A percentile compares a stretch with the other conserved stretches of the same genome.
Evolutionary conservation across 345 rosid species (phyloP).

Genomic region (Rhizophora mangle): DNA sequence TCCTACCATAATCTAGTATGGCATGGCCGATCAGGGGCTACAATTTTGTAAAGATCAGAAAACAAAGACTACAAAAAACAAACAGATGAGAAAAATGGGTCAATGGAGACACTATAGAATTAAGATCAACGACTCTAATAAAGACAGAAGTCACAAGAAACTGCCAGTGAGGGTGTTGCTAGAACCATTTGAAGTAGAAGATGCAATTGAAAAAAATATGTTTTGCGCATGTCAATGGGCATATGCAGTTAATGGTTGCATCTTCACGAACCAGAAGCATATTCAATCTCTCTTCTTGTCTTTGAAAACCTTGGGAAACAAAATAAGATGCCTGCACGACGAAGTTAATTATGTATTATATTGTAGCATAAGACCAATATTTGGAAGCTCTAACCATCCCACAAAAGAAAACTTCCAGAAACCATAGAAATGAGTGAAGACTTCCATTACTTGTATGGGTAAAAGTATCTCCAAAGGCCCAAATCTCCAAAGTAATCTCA

Average conservation of each 20-base stretch:
- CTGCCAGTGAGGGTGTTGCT: neutral
- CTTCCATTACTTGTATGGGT: slow-evolving; percentile 58
- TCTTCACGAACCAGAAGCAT: slow-evolving; percentile 62
- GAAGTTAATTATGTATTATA: slow-evolving; percentile 1
- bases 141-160: neutral
- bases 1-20: slow-evolving; percentile 79
- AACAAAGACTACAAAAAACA: slow-evolving; percentile 57
- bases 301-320: slow-evolving; percentile 55
- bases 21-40: slow-evolving; percentile 81
- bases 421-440: neutral
- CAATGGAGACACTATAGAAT: slow-evolving; percentile 8
- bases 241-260: neutral
- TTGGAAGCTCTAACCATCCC: no score
- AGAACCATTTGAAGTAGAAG: neutral
- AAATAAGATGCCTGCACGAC: slow-evolving; percentile 66
- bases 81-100: slow-evolving; percentile 5
- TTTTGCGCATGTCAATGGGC: neutral
- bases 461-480: slow-evolving; percentile 75
- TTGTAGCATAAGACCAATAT: no score
- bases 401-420: neutral
- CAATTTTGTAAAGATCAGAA: slow-evolving; percentile 62
- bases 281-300: slow-evolving; percentile 78
- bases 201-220: neutral
- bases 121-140: neutral
- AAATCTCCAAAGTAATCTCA: slow-evolving; percentile 78